A percentile compares a stretch with the other conserved stretches of the same genome.
Evolutionary conservation across 108 stramenopile genomes (phyloP).

Genomic region (Cylindrotheca closterium): DNA sequence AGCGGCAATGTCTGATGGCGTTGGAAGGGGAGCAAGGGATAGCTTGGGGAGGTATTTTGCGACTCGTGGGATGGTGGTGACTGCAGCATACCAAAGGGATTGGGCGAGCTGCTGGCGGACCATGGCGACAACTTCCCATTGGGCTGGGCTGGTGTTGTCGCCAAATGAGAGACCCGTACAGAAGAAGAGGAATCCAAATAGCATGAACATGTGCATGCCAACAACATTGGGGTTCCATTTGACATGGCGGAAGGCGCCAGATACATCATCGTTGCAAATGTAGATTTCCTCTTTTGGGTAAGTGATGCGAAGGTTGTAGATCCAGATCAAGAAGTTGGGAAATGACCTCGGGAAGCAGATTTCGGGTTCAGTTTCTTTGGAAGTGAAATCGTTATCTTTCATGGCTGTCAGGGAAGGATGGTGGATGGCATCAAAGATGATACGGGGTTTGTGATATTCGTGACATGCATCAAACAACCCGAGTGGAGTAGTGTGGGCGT

Average conservation of each 20-base stretch:
- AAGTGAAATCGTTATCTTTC: constrained; percentile 15
- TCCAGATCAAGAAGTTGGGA: not conserved
- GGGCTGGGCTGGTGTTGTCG: constrained; percentile 3
- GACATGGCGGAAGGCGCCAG: constrained; percentile 6
- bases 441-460: not conserved
- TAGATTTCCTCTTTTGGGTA: constrained; percentile 7
- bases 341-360: constrained; percentile 5
- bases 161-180: constrained; percentile 13
- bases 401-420: not conserved
- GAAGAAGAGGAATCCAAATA: not conserved
- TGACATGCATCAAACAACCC: constrained; percentile 1
- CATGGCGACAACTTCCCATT: constrained; percentile 1
- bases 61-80: not conserved
- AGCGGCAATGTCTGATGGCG: not conserved
- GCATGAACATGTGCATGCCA: constrained; percentile 1
- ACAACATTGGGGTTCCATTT: constrained; percentile 12
- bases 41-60: not conserved
- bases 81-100: constrained; percentile 4
- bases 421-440: constrained; percentile 1
- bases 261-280: not conserved
- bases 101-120: constrained; percentile 2
- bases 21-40: not conserved
- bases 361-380: constrained; percentile 8
- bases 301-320: constrained; percentile 16
- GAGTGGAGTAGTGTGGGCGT: constrained; percentile 6